Evolutionary conservation across 2,329 filamentous ascomycete genomes (phyloP), one percentile per base, ranked within the genome.

Genomic region (Hypoxylon sp.): DNA sequence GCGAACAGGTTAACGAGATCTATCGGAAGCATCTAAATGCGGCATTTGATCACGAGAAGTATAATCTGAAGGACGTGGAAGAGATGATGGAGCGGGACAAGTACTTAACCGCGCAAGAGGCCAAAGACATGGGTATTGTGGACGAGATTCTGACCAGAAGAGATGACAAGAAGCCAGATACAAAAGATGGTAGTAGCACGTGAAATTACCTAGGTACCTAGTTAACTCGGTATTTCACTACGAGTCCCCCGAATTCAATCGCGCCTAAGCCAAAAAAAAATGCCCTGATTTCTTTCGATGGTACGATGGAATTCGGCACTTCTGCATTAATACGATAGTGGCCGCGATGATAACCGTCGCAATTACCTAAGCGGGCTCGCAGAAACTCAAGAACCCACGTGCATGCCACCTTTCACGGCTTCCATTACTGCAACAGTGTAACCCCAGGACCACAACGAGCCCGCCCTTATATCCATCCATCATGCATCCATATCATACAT

Each of bases 41-140:
- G 79, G 85, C 89, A 55, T 87, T 92, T 76, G 90, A 88, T 1
- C 78, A 91, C 66, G 92, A 97, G 21, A 93, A 93, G 80, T 90
- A 93, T 78, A 90, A 85, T 34, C 76, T 97, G 36, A 90, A 94
- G 52, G 92, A 97, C 76, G 92, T 99, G 76, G 95, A 96, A 80
- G 93, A 91, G 78, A 87, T 98, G 79, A 98, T 99, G 95, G 96
- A 99, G 83, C 85, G 96, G 63, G 96, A 99, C 79, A 96, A 96
- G 76, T 98, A 98, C 75, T 87, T 99, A 86, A 91, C 91, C 60
- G 94, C 94, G 0, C 84, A 93, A 49, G 94, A 99, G 82, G 96
- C 96, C 7, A 84, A 93, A 75, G 93, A 97, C 55, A 87, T 97
- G 80, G 96, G 96, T 0, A 93, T 99, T 73, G 90, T 99, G 68